Evolutionary conservation across 2,329 filamentous ascomycete genomes (phyloP).

Genomic region (Xylaria sp.): DNA sequence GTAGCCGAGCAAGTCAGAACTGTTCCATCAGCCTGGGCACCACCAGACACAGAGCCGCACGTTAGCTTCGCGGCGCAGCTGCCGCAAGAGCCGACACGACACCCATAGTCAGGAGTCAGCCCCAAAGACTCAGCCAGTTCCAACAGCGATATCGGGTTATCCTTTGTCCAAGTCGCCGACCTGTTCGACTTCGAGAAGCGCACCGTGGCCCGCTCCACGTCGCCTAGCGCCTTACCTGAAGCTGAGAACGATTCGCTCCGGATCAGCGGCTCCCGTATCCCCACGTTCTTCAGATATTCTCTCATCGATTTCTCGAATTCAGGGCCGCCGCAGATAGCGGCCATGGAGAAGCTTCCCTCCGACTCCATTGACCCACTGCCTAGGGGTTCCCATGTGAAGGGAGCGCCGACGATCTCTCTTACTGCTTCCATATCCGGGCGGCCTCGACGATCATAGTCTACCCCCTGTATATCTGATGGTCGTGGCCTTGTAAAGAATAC

Average conservation of each 20-base stretch:
- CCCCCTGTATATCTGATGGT: conserved; percentile 30
- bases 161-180: conserved; percentile 38
- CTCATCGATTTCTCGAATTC: conserved; percentile 37
- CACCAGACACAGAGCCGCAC: conserved; percentile 41
- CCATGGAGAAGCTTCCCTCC: conserved; percentile 36
- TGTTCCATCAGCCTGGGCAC: conserved; percentile 41
- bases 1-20: conserved; percentile 42
- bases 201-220: conserved; percentile 38
- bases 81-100: conserved; percentile 42
- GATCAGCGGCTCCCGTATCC: conserved; percentile 32
- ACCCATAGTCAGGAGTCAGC: conserved; percentile 44
- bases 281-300: conserved; percentile 27
- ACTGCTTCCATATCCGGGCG: conserved; percentile 37
- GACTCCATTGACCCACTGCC: conserved; percentile 31
- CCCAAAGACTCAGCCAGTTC: conserved; percentile 44
- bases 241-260: conserved; percentile 41
- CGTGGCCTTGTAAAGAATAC: conserved; percentile 42
- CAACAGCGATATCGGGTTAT: conserved; percentile 39
- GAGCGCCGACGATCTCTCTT: conserved; percentile 28
- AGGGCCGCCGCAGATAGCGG: conserved; percentile 40
- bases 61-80: conserved; percentile 42
- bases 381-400: conserved; percentile 39
- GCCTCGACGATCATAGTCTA: conserved; percentile 37
- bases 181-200: conserved; percentile 38
- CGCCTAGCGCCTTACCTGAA: conserved; percentile 27